phyloP scores from a whole-genome alignment of 2,329 filamentous ascomycete genomes.

The Xylariaceae sp. region DNA sequence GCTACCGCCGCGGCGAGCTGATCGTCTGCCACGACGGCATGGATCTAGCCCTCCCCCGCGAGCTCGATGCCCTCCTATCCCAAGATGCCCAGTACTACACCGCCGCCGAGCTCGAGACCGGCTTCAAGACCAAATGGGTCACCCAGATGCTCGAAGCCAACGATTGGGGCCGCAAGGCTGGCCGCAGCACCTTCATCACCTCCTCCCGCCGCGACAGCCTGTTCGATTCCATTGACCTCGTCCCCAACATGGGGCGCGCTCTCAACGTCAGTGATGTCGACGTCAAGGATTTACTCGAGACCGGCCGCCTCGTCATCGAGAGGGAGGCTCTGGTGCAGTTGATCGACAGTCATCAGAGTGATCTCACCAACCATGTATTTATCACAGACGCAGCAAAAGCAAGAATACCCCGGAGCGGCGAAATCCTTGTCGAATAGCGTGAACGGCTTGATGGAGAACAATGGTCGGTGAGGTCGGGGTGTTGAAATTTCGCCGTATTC shows the following conservation, averaged over 20 bases:
- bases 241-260: constrained; percentile 66
- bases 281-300: constrained; percentile 89
- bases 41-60: constrained; percentile 59
- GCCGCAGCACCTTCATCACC: constrained; percentile 75
- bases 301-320: constrained; percentile 83
- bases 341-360: constrained; percentile 68
- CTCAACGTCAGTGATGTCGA: constrained; percentile 77
- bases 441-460: too few species aligned
- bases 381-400: too few species aligned
- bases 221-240: constrained; percentile 62
- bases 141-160: constrained; percentile 68
- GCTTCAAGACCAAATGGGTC: constrained; percentile 62
- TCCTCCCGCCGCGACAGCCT: constrained; percentile 59
- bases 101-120: constrained; percentile 45
- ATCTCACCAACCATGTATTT: constrained; percentile 42
- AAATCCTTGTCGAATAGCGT: too few species aligned
- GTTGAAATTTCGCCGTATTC: too few species aligned
- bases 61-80: constrained; percentile 43
- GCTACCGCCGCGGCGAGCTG: constrained; percentile 83
- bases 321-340: constrained; percentile 73
- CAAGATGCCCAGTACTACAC: constrained; percentile 36
- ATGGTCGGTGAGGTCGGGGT: too few species aligned
- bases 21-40: constrained; percentile 78
- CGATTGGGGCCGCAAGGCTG: constrained; percentile 63
- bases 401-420: too few species aligned